These are phyloP conservation scores for Colletotrichum liaoningense DNA, from an alignment of 2,329 filamentous ascomycete species.

Conservation along the genomic window DNA sequence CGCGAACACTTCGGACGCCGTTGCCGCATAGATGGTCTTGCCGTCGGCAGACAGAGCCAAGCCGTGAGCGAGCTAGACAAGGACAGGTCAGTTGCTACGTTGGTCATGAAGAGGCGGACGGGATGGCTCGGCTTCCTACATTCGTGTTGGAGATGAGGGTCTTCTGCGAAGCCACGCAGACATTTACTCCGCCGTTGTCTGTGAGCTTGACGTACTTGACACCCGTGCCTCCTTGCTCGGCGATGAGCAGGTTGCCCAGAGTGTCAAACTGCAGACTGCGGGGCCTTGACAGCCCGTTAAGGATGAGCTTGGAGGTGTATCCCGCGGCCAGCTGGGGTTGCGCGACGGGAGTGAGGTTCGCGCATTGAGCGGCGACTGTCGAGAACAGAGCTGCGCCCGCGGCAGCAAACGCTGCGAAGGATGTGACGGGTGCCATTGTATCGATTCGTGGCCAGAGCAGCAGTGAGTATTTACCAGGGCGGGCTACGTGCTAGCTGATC, in stretches of 20 bases:
- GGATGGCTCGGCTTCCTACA: conserved; percentile 36
- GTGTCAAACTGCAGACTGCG: conserved; percentile 50
- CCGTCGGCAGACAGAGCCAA: conserved; percentile 65
- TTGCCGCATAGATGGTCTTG: conserved; percentile 68
- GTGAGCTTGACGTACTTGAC: conserved; percentile 48
- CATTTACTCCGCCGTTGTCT: conserved; percentile 41
- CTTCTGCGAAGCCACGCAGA: conserved; percentile 44
- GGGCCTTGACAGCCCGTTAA: conserved; percentile 41
- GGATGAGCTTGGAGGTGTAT: conserved; percentile 42
- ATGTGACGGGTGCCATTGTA: conserved; percentile 22
- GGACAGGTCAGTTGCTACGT: neutral
- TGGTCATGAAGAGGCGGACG: neutral
- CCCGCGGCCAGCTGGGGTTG: conserved; percentile 39
- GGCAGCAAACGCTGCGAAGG: neutral
- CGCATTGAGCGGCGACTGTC: conserved; percentile 22
- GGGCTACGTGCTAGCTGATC: neutral
- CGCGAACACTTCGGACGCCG: conserved; percentile 65
- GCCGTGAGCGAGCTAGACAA: conserved; percentile 64
- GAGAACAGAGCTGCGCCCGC: conserved; percentile 11
- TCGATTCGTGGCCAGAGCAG: neutral
- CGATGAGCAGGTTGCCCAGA: conserved; percentile 50
- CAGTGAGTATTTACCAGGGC: neutral
- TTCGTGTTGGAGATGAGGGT: conserved; percentile 42
- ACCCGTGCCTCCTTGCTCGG: conserved; percentile 44
- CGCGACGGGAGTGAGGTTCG: conserved; percentile 25